A percentile compares a stretch with the other conserved stretches of the same genome.
These are phyloP conservation scores for Balamuthia mandrillaris DNA, from an alignment of 208 protist species.

Conservation along the genomic window DNA sequence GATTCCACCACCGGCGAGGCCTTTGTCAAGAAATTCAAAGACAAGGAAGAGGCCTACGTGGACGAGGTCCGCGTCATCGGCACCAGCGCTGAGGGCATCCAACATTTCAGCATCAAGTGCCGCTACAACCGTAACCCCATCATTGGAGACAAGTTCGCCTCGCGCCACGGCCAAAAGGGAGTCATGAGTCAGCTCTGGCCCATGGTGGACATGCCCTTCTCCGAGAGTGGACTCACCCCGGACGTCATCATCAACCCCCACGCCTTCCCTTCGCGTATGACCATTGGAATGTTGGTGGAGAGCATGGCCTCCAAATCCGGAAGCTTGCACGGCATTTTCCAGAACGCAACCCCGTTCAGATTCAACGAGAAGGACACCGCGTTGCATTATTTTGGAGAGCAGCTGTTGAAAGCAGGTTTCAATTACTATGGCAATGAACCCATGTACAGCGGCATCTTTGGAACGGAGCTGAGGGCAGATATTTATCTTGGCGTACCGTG, in stretches of 20 bases:
- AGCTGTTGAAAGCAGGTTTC: conserved; percentile 89
- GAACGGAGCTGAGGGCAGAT: conserved; percentile 90
- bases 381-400: conserved; percentile 91
- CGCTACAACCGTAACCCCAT: conserved; percentile 91
- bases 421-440: conserved; percentile 94
- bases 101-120: conserved; percentile 73
- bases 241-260: conserved; percentile 99
- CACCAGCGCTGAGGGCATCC: neutral
- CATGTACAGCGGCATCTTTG: conserved; percentile 91
- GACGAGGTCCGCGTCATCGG: conserved; percentile 65
- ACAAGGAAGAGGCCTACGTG: conserved; percentile 47
- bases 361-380: conserved; percentile 78
- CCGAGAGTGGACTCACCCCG: conserved; percentile 89
- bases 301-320: conserved; percentile 94
- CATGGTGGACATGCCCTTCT: conserved; percentile 88
- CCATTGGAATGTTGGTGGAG: conserved; percentile 98
- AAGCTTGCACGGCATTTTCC: conserved; percentile 87
- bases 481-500: conserved; percentile 91
- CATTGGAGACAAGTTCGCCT: conserved; percentile 99
- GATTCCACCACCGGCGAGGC: neutral
- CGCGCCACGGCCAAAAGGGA: conserved; percentile 98
- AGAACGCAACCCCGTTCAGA: conserved; percentile 92
- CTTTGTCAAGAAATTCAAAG: neutral
- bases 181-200: conserved; percentile 64
- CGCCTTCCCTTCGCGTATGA: conserved; percentile 99